A percentile compares a stretch with the other conserved stretches of the same genome.
phyloP scores from a whole-genome alignment of 2,329 filamentous ascomycete genomes.

The Aspergillus sp. region DNA sequence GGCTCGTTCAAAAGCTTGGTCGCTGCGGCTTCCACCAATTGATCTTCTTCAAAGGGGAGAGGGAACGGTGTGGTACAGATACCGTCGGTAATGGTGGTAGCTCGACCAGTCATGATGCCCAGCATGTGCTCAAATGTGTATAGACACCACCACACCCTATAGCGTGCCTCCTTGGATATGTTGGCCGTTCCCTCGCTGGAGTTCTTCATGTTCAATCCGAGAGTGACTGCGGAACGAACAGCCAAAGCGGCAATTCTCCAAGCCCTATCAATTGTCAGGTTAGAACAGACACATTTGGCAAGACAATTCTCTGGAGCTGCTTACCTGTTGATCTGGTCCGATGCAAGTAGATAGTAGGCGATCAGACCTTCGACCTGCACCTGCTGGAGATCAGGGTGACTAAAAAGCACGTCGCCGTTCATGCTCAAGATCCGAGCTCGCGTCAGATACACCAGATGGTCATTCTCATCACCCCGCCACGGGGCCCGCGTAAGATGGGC shows the following conservation, averaged over 20 bases:
- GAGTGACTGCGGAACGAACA: conserved; percentile 44
- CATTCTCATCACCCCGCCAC: conserved; percentile 44
- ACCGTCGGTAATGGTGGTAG: conserved; percentile 45
- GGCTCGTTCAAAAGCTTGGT: conserved; percentile 36
- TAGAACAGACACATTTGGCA: not conserved
- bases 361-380: conserved; percentile 48
- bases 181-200: conserved; percentile 39
- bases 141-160: conserved; percentile 50
- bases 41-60: conserved; percentile 43
- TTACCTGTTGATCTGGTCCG: conserved; percentile 48
- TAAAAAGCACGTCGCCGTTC: conserved; percentile 45
- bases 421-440: conserved; percentile 47
- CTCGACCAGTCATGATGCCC: conserved; percentile 49
- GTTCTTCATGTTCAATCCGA: conserved; percentile 50
- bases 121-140: conserved; percentile 48
- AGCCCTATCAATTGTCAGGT: conserved; percentile 28
- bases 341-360: conserved; percentile 46
- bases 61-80: conserved; percentile 48
- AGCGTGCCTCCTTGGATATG: conserved; percentile 48
- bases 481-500: conserved; percentile 45
- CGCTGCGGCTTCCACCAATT: conserved; percentile 35
- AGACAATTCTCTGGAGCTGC: conserved; percentile 3
- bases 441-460: conserved; percentile 48
- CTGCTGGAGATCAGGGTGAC: conserved; percentile 48
- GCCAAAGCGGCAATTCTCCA: conserved; percentile 47